Conservation (phyloP, 495 filamentous ascomycete species). For the Neurospora sp. region DNA sequence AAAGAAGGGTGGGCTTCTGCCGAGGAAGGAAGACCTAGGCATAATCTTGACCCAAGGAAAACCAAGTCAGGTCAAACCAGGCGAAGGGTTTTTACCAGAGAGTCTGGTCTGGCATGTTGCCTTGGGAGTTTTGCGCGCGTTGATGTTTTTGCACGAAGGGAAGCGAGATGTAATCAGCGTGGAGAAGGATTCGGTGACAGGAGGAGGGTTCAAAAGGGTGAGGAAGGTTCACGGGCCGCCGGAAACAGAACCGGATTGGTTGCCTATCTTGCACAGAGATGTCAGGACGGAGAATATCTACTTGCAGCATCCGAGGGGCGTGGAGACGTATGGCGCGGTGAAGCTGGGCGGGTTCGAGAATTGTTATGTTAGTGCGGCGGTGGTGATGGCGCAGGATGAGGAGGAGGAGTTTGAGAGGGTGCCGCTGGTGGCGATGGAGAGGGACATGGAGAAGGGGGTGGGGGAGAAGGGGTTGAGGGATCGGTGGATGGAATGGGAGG, state of each 20-base stretch:
- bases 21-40: background rate
- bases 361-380: constrained; percentile 4
- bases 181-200: background rate
- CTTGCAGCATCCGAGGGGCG: constrained; percentile 30
- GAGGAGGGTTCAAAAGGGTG: constrained; percentile 1
- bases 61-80: background rate
- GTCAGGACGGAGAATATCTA: constrained; percentile 33
- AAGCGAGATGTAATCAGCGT: constrained; percentile 11
- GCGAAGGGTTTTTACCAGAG: constrained; percentile 26
- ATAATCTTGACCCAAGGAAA: background rate
- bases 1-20: background rate
- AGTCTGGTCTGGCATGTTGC: constrained; percentile 36
- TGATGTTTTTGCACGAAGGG: constrained; percentile 36
- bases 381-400: constrained; percentile 16
- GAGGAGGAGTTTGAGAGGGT: constrained; percentile 6
- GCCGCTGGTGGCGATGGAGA: constrained; percentile 5
- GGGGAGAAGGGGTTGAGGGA: constrained; percentile 1
- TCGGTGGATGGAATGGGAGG: background rate
- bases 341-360: constrained; percentile 36
- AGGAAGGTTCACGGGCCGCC: background rate
- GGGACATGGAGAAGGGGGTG: background rate
- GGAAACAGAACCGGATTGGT: constrained; percentile 27
- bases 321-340: constrained; percentile 37
- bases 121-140: constrained; percentile 24
- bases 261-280: constrained; percentile 34